phyloP scores from a whole-genome alignment of 129 eudicot species.

The Ambrosia artemisiifolia region DNA sequence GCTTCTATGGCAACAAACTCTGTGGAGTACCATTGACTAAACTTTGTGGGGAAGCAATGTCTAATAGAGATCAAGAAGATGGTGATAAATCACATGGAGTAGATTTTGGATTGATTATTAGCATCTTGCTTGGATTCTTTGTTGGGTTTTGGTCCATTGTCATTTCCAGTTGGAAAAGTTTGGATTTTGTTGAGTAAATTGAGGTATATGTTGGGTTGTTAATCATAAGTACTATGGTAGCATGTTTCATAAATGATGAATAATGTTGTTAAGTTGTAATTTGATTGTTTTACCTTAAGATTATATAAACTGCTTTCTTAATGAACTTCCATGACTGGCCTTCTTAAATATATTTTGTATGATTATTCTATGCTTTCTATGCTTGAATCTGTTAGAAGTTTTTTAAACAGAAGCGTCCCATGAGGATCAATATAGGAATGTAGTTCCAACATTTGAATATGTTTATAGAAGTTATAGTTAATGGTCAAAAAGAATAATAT shows the following conservation, averaged over 20 bases:
- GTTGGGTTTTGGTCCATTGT: constrained; percentile 26
- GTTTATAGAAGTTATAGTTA: too few species aligned
- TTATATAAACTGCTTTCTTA: not conserved
- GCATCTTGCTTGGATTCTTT: constrained; percentile 3
- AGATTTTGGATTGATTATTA: constrained; percentile 8
- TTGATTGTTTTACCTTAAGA: not conserved
- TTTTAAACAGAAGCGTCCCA: too few species aligned
- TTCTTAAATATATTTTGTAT: not conserved
- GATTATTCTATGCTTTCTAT: not conserved
- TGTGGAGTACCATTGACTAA: constrained; percentile 2
- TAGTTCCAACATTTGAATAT: too few species aligned
- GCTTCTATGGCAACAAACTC: constrained; percentile 3
- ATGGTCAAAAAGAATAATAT: too few species aligned
- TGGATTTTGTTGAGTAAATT: not conserved
- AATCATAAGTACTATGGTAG: not conserved
- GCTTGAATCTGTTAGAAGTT: too few species aligned
- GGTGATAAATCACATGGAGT: not conserved
- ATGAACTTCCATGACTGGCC: not conserved
- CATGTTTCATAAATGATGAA: not conserved
- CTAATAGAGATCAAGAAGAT: not conserved
- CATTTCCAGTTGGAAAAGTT: not conserved
- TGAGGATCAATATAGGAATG: too few species aligned
- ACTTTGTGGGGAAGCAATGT: constrained; percentile 1
- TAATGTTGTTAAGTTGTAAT: not conserved
- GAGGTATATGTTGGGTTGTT: not conserved